A percentile compares a stretch with the other conserved stretches of the same genome.
Evolutionary conservation across 2,329 filamentous ascomycete genomes (phyloP).

Genomic region (Scedosporium apiospermum): DNA sequence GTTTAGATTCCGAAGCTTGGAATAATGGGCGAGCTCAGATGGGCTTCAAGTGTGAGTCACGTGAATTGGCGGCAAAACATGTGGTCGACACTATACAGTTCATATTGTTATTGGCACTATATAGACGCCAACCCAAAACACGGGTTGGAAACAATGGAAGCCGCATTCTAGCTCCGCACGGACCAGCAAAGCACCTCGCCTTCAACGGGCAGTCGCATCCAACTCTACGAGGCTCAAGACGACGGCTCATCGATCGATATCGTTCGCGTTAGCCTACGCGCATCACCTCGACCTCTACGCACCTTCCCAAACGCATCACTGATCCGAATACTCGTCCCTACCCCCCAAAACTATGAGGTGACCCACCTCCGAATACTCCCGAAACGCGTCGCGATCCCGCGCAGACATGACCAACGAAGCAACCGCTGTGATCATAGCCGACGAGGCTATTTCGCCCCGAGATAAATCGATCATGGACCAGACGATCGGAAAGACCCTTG

Average conservation of each 20-base stretch:
- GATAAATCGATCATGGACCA: constrained; percentile 18
- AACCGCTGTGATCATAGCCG: constrained; percentile 7
- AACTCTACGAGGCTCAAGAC: neutral
- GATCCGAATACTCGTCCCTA: neutral
- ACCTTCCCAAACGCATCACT: neutral
- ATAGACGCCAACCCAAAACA: no score
- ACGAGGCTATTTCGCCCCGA: constrained; percentile 26
- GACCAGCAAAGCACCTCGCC: neutral
- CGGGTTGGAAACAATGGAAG: no score
- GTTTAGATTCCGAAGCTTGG: no score
- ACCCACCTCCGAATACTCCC: neutral
- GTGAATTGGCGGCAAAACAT: neutral
- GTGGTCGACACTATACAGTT: neutral
- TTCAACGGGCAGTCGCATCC: neutral
- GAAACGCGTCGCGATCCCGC: neutral
- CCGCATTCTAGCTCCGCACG: neutral
- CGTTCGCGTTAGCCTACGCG: neutral
- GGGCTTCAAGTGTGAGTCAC: neutral
- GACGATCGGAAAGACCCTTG: constrained; percentile 12
- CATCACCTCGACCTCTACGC: neutral
- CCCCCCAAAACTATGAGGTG: neutral
- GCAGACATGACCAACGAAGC: constrained; percentile 6
- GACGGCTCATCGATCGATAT: neutral
- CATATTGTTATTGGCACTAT: neutral
- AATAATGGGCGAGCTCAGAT: no score